phyloP scores from a whole-genome alignment of 2,329 filamentous ascomycete genomes.

The Monosporascus sp. region DNA sequence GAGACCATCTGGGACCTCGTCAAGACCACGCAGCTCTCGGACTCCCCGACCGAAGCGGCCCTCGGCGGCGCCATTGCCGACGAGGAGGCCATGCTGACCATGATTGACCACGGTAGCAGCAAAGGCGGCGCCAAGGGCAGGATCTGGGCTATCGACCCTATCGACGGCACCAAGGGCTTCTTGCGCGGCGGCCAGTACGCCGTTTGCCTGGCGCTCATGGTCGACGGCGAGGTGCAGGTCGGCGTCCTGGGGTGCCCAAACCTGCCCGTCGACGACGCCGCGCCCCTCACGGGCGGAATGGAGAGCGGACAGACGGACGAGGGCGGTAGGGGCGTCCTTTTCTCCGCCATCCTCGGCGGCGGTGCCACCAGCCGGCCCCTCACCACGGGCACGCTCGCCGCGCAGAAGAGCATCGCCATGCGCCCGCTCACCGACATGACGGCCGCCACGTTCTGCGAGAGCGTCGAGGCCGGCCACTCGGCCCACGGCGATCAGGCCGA shows the following conservation, averaged over 20 bases:
- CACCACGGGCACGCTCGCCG: conserved; percentile 45
- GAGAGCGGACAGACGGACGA: conserved; percentile 69
- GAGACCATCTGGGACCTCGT: conserved; percentile 83
- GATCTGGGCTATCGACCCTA: conserved; percentile 95
- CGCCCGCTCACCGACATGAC: conserved; percentile 66
- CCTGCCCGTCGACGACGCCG: conserved; percentile 78
- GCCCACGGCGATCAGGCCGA: conserved; percentile 80
- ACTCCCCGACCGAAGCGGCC: conserved; percentile 57
- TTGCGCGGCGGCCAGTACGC: conserved; percentile 94
- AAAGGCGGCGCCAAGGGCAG: conserved; percentile 67
- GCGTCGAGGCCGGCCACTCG: conserved; percentile 88
- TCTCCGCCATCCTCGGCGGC: conserved; percentile 73
- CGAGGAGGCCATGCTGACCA: conserved; percentile 60
- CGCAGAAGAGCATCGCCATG: conserved; percentile 68
- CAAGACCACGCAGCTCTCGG: conserved; percentile 61
- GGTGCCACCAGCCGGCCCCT: conserved; percentile 79
- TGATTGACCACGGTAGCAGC: conserved; percentile 65
- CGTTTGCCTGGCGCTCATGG: conserved; percentile 85
- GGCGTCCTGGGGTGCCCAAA: conserved; percentile 95
- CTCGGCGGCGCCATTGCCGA: conserved; percentile 65
- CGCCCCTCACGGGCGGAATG: conserved; percentile 63
- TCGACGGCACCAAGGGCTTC: conserved; percentile 97
- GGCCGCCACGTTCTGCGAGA: conserved; percentile 90
- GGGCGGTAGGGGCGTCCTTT: conserved; percentile 72
- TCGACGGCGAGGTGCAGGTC: conserved; percentile 89